Conservation (phyloP, 2,329 filamentous ascomycete genomes). For the Fusarium albidum region DNA sequence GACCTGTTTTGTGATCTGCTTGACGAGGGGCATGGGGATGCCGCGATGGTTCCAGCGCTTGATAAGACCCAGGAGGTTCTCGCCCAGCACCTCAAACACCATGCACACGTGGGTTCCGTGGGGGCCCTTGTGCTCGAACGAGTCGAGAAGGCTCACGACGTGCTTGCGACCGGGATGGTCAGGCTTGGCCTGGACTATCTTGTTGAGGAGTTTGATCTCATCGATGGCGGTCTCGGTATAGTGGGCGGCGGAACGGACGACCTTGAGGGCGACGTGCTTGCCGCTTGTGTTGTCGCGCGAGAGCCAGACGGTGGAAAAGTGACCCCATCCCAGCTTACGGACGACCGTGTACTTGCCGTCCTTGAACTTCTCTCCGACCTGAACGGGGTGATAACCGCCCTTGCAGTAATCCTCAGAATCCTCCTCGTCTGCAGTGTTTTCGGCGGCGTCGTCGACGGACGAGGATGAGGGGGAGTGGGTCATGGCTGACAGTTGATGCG, state of each 20-base stretch:
- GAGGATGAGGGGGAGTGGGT: conserved; percentile 80
- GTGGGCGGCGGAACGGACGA: conserved; percentile 95
- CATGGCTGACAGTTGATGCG: conserved; percentile 65
- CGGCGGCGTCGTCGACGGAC: conserved; percentile 82
- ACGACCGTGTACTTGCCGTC: conserved; percentile 96
- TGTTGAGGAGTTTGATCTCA: conserved; percentile 97
- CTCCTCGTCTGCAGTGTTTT: conserved; percentile 97
- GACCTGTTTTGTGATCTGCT: conserved; percentile 99
- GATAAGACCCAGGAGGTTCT: conserved; percentile 93
- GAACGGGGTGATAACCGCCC: conserved; percentile 95
- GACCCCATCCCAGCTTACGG: conserved; percentile 96
- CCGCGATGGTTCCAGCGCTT: conserved; percentile 98
- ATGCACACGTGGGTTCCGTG: conserved; percentile 98
- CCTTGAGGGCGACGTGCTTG: conserved; percentile 97
- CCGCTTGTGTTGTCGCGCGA: conserved; percentile 84
- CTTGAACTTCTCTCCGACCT: conserved; percentile 96
- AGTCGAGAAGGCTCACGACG: conserved; percentile 94
- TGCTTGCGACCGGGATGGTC: conserved; percentile 93
- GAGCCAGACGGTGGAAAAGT: conserved; percentile 96
- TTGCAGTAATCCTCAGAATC: conserved; percentile 99
- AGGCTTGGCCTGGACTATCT: conserved; percentile 94
- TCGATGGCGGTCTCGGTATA: conserved; percentile 99
- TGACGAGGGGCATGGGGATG: conserved; percentile 95
- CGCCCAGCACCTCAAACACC: conserved; percentile 97
- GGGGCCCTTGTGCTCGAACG: conserved; percentile 96